A percentile compares a stretch with the other conserved stretches of the same genome.
Evolutionary conservation across 768 basidiomycete genomes (phyloP).

Genomic region (Podaxis sp.): DNA sequence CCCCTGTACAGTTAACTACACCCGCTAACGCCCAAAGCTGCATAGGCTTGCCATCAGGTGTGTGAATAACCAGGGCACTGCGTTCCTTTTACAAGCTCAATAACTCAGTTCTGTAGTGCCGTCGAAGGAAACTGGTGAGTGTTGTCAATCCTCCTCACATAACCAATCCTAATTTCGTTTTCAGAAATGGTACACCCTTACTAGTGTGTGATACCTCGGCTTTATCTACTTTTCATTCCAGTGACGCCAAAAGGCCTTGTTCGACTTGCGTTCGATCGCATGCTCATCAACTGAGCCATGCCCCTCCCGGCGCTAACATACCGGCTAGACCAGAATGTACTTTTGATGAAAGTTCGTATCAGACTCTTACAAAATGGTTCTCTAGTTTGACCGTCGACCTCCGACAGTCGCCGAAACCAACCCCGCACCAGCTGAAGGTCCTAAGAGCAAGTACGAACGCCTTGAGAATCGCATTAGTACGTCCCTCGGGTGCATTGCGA

Average conservation of each 20-base stretch:
- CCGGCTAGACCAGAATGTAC: constrained; percentile 68
- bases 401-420: constrained; percentile 40
- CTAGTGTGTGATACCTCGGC: not conserved
- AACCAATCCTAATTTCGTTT: constrained; percentile 10
- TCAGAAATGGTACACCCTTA: constrained; percentile 59
- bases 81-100: constrained; percentile 19
- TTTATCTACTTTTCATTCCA: constrained; percentile 25
- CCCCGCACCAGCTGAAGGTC: constrained; percentile 41
- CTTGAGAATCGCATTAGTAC: constrained; percentile 69
- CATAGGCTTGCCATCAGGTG: constrained; percentile 57
- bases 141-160: constrained; percentile 1
- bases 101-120: constrained; percentile 48
- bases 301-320: constrained; percentile 52
- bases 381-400: not conserved
- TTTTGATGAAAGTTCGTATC: constrained; percentile 55
- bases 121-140: constrained; percentile 70
- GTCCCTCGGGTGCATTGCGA: constrained; percentile 24
- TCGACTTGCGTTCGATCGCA: constrained; percentile 78
- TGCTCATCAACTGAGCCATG: constrained; percentile 64
- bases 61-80: constrained; percentile 17
- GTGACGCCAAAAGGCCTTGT: constrained; percentile 76
- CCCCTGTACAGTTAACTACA: constrained; percentile 1
- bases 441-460: constrained; percentile 61
- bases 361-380: not conserved
- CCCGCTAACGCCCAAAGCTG: constrained; percentile 1